These are phyloP conservation scores for Crassisporium funariophilum DNA, from an alignment of 768 basidiomycete species.

Conservation along the genomic window DNA sequence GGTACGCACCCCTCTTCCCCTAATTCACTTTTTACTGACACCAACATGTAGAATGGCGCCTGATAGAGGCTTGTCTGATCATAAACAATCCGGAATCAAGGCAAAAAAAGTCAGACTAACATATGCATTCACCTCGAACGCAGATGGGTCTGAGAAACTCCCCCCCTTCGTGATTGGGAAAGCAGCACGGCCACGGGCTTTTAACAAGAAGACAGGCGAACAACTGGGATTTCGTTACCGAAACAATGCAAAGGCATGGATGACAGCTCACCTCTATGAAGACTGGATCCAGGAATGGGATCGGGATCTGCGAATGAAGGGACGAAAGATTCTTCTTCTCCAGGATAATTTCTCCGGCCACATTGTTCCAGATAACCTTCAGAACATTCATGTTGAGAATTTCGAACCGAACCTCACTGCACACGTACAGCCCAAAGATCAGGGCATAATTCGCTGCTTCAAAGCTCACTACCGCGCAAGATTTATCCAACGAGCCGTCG, in stretches of 20 bases:
- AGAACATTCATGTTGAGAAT: slow-evolving; percentile 27
- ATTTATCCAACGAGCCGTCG: slow-evolving; percentile 30
- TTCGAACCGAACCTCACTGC: slow-evolving; percentile 40
- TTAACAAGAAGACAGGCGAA: slow-evolving; percentile 27
- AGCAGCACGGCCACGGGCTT: slow-evolving; percentile 25
- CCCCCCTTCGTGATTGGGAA: slow-evolving; percentile 36
- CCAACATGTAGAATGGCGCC: slow-evolving; percentile 27
- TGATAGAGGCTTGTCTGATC: too few species aligned
- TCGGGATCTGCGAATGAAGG: slow-evolving; percentile 20
- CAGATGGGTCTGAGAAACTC: slow-evolving; percentile 33
- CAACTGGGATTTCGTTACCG: slow-evolving; percentile 36
- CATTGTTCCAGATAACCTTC: slow-evolving; percentile 21
- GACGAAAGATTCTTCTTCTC: slow-evolving; percentile 30
- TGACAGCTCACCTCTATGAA: slow-evolving; percentile 34
- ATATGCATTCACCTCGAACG: slow-evolving; percentile 35
- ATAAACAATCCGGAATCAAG: slow-evolving; percentile 32
- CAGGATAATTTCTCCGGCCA: slow-evolving; percentile 34
- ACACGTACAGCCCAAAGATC: slow-evolving; percentile 37
- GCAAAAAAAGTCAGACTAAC: slow-evolving; percentile 33
- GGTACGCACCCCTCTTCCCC: slow-evolving; percentile 18
- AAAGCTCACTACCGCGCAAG: slow-evolving; percentile 34
- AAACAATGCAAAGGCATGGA: slow-evolving; percentile 42
- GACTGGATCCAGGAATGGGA: slow-evolving; percentile 37
- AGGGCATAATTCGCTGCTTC: slow-evolving; percentile 38
- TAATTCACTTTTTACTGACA: neutral